phyloP scores from a whole-genome alignment of 352 stramenopile species.

The Saprolegnia diclina region DNA sequence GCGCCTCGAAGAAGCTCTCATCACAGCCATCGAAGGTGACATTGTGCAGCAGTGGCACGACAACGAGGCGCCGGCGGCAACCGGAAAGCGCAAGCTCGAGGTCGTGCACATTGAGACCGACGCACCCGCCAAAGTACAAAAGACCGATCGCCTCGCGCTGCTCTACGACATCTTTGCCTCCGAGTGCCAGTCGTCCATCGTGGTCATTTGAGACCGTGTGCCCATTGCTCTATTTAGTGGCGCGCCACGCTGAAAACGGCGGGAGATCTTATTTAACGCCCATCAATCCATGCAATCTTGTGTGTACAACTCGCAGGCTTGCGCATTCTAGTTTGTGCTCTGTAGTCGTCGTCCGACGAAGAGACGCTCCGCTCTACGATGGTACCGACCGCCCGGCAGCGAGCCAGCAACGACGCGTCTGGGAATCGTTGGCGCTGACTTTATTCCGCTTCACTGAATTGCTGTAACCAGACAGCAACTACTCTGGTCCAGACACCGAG shows the following conservation, averaged over 20 bases:
- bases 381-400: neutral
- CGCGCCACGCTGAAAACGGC: too few relatives aligned
- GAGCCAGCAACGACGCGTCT: neutral
- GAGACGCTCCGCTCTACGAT: too few relatives aligned
- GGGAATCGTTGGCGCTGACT: neutral
- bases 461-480: too few relatives aligned
- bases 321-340: too few relatives aligned
- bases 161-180: conserved; percentile 17
- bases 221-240: neutral
- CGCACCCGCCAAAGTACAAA: neutral
- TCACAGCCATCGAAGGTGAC: neutral
- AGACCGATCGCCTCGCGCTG: conserved; percentile 6
- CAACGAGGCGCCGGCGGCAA: neutral
- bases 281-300: too few relatives aligned
- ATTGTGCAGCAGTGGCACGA: neutral
- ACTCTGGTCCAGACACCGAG: too few relatives aligned
- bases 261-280: too few relatives aligned
- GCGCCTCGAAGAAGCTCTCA: conserved; percentile 1
- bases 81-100: neutral
- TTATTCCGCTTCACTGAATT: too few relatives aligned
- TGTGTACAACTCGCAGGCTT: too few relatives aligned
- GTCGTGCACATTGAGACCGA: conserved; percentile 1
- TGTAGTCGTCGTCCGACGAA: too few relatives aligned
- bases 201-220: neutral
- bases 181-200: conserved; percentile 8